Evolutionary conservation across 2,329 filamentous ascomycete genomes (phyloP).

Genomic region (Xylariomycetidae sp.): DNA sequence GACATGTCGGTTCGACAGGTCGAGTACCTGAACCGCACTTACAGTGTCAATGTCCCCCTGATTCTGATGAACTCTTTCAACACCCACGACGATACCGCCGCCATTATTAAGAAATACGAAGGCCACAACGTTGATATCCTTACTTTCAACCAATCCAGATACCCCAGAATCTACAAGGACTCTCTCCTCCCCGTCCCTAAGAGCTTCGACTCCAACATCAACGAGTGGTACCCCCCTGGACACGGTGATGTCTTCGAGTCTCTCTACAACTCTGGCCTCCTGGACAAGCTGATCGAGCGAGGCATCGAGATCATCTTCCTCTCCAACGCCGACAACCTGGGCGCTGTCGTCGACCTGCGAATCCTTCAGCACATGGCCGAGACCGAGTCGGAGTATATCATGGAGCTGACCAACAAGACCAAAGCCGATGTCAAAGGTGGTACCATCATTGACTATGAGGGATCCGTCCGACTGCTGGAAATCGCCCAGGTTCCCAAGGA

Average conservation of each 20-base stretch:
- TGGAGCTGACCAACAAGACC: constrained; percentile 99
- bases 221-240: constrained; percentile 97
- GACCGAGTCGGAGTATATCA: constrained; percentile 96
- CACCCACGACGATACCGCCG: constrained; percentile 94
- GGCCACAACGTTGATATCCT: constrained; percentile 99
- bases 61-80: constrained; percentile 99
- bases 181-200: constrained; percentile 95
- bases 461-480: constrained; percentile 91
- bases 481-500: constrained; percentile 99
- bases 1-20: constrained; percentile 98
- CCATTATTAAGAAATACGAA: constrained; percentile 99
- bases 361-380: constrained; percentile 99
- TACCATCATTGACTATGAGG: constrained; percentile 99
- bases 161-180: constrained; percentile 97
- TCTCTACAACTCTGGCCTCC: constrained; percentile 96
- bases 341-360: constrained; percentile 93
- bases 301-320: constrained; percentile 98
- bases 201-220: constrained; percentile 77
- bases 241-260: constrained; percentile 99
- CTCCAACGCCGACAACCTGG: constrained; percentile 98
- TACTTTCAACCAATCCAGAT: constrained; percentile 99
- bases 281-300: constrained; percentile 91
- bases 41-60: constrained; percentile 95
- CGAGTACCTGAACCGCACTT: constrained; percentile 97
- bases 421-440: constrained; percentile 99